Conservation (phyloP, 257 asterid species). For the Sherardia arvensis region DNA sequence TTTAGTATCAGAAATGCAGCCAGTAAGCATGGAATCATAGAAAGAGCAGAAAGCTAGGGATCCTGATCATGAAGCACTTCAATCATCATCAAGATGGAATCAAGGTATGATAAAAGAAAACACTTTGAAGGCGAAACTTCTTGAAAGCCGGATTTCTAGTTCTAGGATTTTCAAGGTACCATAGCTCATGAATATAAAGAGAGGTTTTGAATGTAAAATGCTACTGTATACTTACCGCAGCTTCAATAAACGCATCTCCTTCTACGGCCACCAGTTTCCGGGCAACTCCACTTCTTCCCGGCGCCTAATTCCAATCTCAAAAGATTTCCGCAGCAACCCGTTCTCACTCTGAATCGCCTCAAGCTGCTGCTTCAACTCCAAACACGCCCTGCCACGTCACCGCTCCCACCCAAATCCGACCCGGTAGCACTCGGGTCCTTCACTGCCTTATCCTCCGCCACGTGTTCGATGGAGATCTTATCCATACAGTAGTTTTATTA, state of each 20-base stretch:
- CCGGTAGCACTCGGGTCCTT: conserved; percentile 25
- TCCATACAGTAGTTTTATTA: too few species aligned
- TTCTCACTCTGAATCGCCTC: conserved; percentile 66
- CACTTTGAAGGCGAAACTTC: conserved; percentile 72
- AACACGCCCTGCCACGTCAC: conserved; percentile 51
- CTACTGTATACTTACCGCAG: too few species aligned
- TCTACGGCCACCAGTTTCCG: conserved; percentile 14
- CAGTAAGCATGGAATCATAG: too few species aligned
- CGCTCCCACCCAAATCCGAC: conserved; percentile 12
- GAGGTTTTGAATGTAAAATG: background rate
- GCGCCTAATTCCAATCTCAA: conserved; percentile 58
- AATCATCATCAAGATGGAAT: conserved; percentile 30
- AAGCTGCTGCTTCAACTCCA: conserved; percentile 69
- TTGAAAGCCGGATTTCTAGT: conserved; percentile 47
- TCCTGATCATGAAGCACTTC: conserved; percentile 24
- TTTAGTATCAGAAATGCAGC: too few species aligned
- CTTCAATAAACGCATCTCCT: conserved; percentile 31
- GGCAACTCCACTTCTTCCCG: conserved; percentile 33
- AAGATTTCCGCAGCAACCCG: conserved; percentile 59
- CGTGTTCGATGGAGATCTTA: conserved; percentile 79
- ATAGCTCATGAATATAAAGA: conserved; percentile 7
- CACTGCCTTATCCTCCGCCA: conserved; percentile 21
- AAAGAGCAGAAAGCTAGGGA: background rate
- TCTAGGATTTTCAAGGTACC: conserved; percentile 28
- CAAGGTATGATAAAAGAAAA: conserved; percentile 34